Base-by-base conservation (phyloP, 306 rosid species). In the Clitoria ternatea region DNA sequence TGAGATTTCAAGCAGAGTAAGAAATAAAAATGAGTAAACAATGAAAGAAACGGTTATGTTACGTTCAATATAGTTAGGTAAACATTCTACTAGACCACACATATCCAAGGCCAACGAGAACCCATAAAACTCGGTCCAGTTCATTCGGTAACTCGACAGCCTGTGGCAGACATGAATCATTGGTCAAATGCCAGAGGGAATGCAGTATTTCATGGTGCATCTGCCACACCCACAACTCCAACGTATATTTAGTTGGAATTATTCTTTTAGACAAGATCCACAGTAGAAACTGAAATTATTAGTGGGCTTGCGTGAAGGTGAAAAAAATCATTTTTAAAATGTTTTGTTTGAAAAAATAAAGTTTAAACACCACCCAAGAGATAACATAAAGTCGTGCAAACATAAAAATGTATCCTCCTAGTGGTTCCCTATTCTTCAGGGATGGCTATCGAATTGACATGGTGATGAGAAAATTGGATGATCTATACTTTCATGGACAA, bases 401-500 rank as follows among this genome's bases (percentile, higher is more conserved):
- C 1, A 35, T 36, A 35, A 18, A 60, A 19, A 4, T 60, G 10
- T 4, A 18, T 35, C 29, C 47, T 36, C 48, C 40, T 26, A 18
- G 30, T 35, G 47, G 18, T 45, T 6, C 13, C 29, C 17, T 33
- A 5, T 15, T 7, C n/a, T 55, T 2, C 1, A 17, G 37, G 37
- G 20, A 48, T 57, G 32, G 19, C 9, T 60, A 50, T 19, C 64
- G 2, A 68, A 27, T 49, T 60, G 55, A 39, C 45, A 18, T 4
- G 1, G 68, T 30, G 23, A 27, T 39, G 61, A 54, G 54, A 66
- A 54, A 54, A 64, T 55, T 13, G 30, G 30, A 65, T 42, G 47
- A 69, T 70, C 64, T 57, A 47, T 59, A 56, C 56, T 70, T 69
- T 60, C 39, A 9, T 22, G 56, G 61, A 53, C 19, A 44, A 30